These are phyloP conservation scores for Dendrobium officinale DNA, from an alignment of 106 monocot species.

Conservation along the genomic window DNA sequence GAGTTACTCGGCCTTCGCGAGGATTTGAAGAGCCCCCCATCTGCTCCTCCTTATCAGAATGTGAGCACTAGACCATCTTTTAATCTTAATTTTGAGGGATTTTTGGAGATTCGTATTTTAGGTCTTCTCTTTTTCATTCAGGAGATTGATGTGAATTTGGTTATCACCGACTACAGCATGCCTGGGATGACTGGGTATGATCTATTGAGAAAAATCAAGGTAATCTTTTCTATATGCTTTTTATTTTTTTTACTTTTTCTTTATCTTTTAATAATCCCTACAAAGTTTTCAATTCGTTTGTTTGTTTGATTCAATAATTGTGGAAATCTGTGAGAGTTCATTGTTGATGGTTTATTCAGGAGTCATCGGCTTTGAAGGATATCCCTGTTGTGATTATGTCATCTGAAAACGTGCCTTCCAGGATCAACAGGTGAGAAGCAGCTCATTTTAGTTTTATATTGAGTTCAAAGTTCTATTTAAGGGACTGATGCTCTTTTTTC, in stretches of 20 bases:
- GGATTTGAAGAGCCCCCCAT: background rate
- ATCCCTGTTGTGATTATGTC: slow-evolving; percentile 94
- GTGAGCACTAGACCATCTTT: background rate
- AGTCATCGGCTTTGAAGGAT: slow-evolving; percentile 66
- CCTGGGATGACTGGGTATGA: slow-evolving; percentile 97
- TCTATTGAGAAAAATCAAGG: slow-evolving; percentile 86
- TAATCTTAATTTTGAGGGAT: background rate
- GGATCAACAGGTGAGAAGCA: slow-evolving; percentile 63
- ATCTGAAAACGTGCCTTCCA: slow-evolving; percentile 77
- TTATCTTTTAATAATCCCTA: background rate
- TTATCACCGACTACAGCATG: slow-evolving; percentile 92
- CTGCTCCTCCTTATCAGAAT: slow-evolving; percentile 4
- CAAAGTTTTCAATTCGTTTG: background rate
- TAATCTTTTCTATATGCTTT: background rate
- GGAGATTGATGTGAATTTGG: slow-evolving; percentile 54
- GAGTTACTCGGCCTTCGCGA: slow-evolving; percentile 16
- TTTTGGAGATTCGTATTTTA: background rate
- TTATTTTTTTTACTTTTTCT: background rate
- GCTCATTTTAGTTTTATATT: background rate
- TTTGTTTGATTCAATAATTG: background rate
- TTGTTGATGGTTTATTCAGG: slow-evolving; percentile 25
- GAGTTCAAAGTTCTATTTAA: no score
- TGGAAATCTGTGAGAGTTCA: background rate
- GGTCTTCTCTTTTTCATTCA: background rate
- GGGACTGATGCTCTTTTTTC: no score